Evolutionary conservation across 805 yeast genomes (phyloP).

Genomic region (Metschnikowia baotianmanensis): DNA sequence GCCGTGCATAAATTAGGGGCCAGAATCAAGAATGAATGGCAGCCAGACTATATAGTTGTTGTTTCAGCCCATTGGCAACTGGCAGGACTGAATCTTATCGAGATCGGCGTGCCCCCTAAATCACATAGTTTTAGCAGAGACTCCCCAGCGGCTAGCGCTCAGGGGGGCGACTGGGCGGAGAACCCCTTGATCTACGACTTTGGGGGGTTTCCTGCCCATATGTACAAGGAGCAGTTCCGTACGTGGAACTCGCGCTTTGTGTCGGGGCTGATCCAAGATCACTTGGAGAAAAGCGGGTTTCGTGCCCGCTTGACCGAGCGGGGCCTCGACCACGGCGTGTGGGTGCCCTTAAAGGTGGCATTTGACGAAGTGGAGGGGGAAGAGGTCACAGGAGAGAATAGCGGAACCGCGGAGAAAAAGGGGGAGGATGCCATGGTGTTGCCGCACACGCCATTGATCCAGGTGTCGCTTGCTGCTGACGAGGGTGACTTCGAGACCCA

Average conservation of each 20-base stretch:
- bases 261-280: slow-evolving; percentile 43
- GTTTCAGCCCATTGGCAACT: slow-evolving; percentile 83
- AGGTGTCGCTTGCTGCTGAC: slow-evolving; percentile 46
- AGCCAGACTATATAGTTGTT: slow-evolving; percentile 64
- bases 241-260: slow-evolving; percentile 42
- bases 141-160: not conserved
- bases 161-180: slow-evolving; percentile 27
- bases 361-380: too few species aligned
- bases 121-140: not conserved
- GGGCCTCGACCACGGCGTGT: slow-evolving; percentile 80
- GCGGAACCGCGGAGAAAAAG: too few species aligned
- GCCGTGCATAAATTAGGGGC: slow-evolving; percentile 50
- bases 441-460: slow-evolving; percentile 46
- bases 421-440: slow-evolving; percentile 27
- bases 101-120: slow-evolving; percentile 45
- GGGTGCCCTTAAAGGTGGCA: slow-evolving; percentile 78
- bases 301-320: slow-evolving; percentile 46
- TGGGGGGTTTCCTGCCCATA: slow-evolving; percentile 63
- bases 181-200: slow-evolving; percentile 71
- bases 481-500: slow-evolving; percentile 41
- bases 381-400: not conserved
- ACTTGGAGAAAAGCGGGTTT: slow-evolving; percentile 44
- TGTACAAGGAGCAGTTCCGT: slow-evolving; percentile 64
- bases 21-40: slow-evolving; percentile 44
- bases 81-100: slow-evolving; percentile 36